Conservation (phyloP, 371 early-diverging fungal species). For the Apophysomyces trapeziformis region DNA sequence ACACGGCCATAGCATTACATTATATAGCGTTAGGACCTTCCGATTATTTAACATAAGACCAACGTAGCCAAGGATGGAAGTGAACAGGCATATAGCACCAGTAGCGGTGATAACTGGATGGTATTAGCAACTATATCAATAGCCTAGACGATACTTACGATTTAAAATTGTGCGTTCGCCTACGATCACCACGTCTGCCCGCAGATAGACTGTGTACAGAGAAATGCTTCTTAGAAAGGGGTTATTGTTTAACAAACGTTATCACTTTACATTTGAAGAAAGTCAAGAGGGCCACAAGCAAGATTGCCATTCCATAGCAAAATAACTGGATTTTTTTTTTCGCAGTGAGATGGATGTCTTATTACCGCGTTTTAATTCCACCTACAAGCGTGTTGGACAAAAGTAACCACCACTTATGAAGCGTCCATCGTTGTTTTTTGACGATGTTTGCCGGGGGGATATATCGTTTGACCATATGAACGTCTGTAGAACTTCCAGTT, state of each 20-base stretch:
- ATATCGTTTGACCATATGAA: slow-evolving; percentile 49
- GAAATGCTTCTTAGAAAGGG: background rate
- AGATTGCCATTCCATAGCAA: slow-evolving; percentile 43
- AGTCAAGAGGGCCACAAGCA: slow-evolving; percentile 47
- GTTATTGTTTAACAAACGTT: background rate
- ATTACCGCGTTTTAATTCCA: slow-evolving; percentile 2
- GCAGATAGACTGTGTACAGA: slow-evolving; percentile 38
- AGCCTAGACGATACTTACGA: slow-evolving; percentile 32
- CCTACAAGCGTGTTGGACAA: slow-evolving; percentile 58
- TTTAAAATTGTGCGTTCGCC: slow-evolving; percentile 45
- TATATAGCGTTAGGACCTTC: slow-evolving; percentile 49
- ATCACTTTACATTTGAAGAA: slow-evolving; percentile 49
- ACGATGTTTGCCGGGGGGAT: slow-evolving; percentile 20
- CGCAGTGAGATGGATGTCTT: no score
- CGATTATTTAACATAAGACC: slow-evolving; percentile 63
- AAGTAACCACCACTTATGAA: slow-evolving; percentile 55
- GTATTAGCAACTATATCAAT: background rate
- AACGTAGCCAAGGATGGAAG: slow-evolving; percentile 55
- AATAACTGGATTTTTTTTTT: slow-evolving; percentile 40
- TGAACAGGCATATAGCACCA: slow-evolving; percentile 49
- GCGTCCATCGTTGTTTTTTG: slow-evolving; percentile 55
- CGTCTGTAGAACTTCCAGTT: slow-evolving; percentile 15
- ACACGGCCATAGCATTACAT: slow-evolving; percentile 58
- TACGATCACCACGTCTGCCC: slow-evolving; percentile 51
- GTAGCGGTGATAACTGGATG: slow-evolving; percentile 52